Conservation (phyloP, 2,329 filamentous ascomycete genomes). For the Stagonosporopsis cucurbitacearum region DNA sequence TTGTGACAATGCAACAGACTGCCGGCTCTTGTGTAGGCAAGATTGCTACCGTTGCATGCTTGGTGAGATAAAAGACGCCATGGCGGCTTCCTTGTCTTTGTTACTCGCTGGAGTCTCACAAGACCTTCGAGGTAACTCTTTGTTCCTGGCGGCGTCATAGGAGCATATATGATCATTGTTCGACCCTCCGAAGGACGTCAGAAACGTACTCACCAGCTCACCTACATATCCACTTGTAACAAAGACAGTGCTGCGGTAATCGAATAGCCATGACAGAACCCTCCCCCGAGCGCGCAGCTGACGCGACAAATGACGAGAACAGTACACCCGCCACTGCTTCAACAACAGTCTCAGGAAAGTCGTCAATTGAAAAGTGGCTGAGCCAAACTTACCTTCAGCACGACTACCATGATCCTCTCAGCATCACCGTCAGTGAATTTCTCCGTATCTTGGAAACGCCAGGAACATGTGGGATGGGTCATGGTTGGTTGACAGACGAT, state of each 20-base stretch:
- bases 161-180: constrained; percentile 1
- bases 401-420: not conserved
- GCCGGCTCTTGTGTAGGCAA: not conserved
- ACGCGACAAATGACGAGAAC: not conserved
- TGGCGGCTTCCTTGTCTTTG: not conserved
- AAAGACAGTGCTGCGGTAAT: not conserved
- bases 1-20: not conserved
- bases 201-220: not conserved
- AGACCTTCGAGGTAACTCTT: not conserved
- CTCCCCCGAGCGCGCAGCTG: not conserved
- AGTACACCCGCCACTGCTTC: not conserved
- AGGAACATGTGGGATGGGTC: not conserved
- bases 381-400: not conserved
- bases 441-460: not conserved
- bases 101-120: not conserved
- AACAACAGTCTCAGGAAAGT: not conserved
- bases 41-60: not conserved
- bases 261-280: not conserved
- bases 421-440: not conserved
- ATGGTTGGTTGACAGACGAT: not conserved
- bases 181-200: not conserved
- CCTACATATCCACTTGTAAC: not conserved
- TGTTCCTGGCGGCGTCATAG: not conserved
- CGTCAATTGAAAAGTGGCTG: not conserved
- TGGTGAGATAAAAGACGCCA: not conserved